These are phyloP conservation scores for Phaffomyces opuntiae DNA, from an alignment of 805 yeast genomes.

Conservation along the genomic window DNA sequence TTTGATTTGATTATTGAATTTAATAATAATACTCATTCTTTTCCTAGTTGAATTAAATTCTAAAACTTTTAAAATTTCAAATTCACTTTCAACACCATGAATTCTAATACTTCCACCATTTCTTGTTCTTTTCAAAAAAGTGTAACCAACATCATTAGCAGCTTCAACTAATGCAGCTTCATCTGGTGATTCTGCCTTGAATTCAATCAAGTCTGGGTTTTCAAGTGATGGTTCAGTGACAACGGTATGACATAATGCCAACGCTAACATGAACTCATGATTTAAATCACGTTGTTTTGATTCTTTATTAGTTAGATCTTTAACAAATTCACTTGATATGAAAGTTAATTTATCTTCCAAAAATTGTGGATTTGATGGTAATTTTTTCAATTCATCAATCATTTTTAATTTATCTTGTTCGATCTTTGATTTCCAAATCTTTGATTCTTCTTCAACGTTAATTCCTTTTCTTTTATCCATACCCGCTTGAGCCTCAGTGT, in stretches of 20 bases:
- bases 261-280: conserved; percentile 66
- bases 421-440: conserved; percentile 43
- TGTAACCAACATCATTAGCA: conserved; percentile 71
- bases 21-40: conserved; percentile 77
- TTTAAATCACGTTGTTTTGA: conserved; percentile 51
- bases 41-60: conserved; percentile 81
- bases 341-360: conserved; percentile 59
- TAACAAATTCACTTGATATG: conserved; percentile 55
- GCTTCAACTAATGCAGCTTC: conserved; percentile 81
- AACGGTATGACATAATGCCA: conserved; percentile 75
- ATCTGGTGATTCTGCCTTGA: conserved; percentile 83
- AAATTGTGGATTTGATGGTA: conserved; percentile 32
- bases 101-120: conserved; percentile 57
- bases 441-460: conserved; percentile 55
- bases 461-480: conserved; percentile 68
- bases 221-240: conserved; percentile 60
- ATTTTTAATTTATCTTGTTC: conserved; percentile 49
- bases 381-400: conserved; percentile 35
- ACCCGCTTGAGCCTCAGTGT: conserved; percentile 78
- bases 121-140: conserved; percentile 61
- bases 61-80: conserved; percentile 58
- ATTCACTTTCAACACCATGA: conserved; percentile 63
- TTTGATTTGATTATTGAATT: conserved; percentile 51
- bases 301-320: conserved; percentile 40
- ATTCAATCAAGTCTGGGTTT: conserved; percentile 45